A percentile compares a stretch with the other conserved stretches of the same genome.
Evolutionary conservation across 1,284 basidiomycete species (phyloP).

Genomic region (Pseudozyma thailandica): DNA sequence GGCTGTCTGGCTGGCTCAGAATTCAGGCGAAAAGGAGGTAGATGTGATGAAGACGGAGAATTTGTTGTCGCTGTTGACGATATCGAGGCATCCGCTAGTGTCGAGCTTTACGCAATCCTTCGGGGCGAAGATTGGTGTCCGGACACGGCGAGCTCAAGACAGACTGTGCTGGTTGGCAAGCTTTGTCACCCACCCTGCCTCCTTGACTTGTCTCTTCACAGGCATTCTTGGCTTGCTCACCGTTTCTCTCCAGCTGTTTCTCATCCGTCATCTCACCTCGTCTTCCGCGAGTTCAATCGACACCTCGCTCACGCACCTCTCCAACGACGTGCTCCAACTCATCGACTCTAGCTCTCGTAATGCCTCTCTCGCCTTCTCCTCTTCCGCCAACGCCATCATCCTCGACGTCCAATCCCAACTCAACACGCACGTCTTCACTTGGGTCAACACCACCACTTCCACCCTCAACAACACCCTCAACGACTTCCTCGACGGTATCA

Average conservation of each 20-base stretch:
- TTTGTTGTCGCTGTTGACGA: conserved; percentile 42
- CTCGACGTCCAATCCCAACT: conserved; percentile 77
- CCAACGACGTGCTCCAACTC: conserved; percentile 76
- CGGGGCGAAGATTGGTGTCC: conserved; percentile 34
- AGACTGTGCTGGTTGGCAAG: conserved; percentile 80
- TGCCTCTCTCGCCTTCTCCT: conserved; percentile 77
- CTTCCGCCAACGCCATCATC: conserved; percentile 78
- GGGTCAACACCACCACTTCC: conserved; percentile 90
- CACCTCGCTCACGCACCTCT: conserved; percentile 74
- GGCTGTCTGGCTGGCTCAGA: conserved; percentile 34
- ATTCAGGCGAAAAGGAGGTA: neutral
- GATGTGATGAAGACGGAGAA: conserved; percentile 24
- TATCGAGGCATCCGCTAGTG: conserved; percentile 53
- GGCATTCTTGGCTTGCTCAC: conserved; percentile 88
- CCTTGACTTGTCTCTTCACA: conserved; percentile 86
- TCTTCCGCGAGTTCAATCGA: conserved; percentile 27
- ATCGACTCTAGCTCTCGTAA: conserved; percentile 84
- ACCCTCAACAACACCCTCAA: conserved; percentile 77
- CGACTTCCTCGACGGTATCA: conserved; percentile 70
- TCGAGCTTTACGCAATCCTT: conserved; percentile 24
- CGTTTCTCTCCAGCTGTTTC: conserved; percentile 85
- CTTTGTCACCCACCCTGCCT: conserved; percentile 89
- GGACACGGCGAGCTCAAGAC: conserved; percentile 15
- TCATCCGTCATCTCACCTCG: conserved; percentile 51
- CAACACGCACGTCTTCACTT: conserved; percentile 81